A percentile compares a stretch with the other conserved stretches of the same genome.
phyloP scores from a whole-genome alignment of 1,284 basidiomycete genomes.

The Polyporus tsugae region DNA sequence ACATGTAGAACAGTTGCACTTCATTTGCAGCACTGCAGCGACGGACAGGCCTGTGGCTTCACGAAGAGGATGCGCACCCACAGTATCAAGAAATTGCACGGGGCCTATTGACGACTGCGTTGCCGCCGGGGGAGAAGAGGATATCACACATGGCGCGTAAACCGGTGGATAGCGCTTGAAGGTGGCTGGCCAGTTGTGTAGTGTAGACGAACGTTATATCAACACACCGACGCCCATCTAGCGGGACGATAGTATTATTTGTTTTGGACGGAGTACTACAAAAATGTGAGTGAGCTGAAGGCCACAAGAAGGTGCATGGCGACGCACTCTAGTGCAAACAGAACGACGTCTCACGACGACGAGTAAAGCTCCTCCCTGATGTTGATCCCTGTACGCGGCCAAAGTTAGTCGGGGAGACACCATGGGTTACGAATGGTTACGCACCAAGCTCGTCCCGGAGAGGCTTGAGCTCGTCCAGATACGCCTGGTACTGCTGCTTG shows the following conservation, averaged over 20 bases:
- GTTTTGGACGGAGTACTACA: slow-evolving; percentile 25
- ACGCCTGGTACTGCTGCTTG: slow-evolving; percentile 90
- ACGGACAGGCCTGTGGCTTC: not conserved
- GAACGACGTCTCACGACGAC: slow-evolving; percentile 36
- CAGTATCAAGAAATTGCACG: not conserved
- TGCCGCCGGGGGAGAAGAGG: not conserved
- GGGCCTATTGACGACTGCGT: not conserved
- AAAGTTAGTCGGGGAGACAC: not conserved
- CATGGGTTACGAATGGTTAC: not conserved
- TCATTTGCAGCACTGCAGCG: not conserved
- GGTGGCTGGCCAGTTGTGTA: not conserved
- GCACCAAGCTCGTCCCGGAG: slow-evolving; percentile 90
- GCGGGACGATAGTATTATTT: slow-evolving; percentile 23
- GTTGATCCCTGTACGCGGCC: slow-evolving; percentile 37
- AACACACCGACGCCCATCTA: slow-evolving; percentile 17
- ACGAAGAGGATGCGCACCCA: not conserved
- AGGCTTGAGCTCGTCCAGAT: slow-evolving; percentile 87
- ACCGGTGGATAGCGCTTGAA: not conserved
- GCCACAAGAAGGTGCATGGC: not conserved
- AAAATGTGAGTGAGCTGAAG: not conserved
- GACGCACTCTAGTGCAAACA: slow-evolving; percentile 29
- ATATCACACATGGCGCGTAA: not conserved
- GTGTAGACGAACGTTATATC: not conserved
- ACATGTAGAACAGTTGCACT: not conserved
- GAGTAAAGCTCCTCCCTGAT: slow-evolving; percentile 43